These are phyloP conservation scores for Salix koriyanagi DNA, from an alignment of 345 rosid species.

Conservation along the genomic window DNA sequence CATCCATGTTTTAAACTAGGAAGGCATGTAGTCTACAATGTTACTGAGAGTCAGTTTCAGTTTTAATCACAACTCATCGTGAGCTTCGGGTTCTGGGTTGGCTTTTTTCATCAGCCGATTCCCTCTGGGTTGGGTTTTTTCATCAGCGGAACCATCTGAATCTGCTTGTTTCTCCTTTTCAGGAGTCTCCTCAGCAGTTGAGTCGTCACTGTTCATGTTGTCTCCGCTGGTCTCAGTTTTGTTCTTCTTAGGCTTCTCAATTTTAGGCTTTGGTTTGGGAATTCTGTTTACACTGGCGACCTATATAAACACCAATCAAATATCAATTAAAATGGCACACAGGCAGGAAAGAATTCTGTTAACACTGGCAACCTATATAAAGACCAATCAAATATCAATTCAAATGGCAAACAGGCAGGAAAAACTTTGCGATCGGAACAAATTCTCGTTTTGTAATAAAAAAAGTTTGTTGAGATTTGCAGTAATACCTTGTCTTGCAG, in stretches of 20 bases:
- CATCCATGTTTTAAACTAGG: conserved; percentile 1
- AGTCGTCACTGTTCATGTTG: conserved; percentile 22
- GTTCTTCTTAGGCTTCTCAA: conserved; percentile 62
- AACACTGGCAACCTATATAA: conserved; percentile 53
- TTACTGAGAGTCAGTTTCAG: neutral
- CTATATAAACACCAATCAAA: conserved; percentile 28
- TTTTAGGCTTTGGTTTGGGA: conserved; percentile 88
- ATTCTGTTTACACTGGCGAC: conserved; percentile 57
- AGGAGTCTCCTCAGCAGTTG: conserved; percentile 30
- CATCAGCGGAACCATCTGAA: conserved; percentile 20
- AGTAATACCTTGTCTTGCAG: conserved; percentile 77
- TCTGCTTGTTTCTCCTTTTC: conserved; percentile 28
- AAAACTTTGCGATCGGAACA: neutral
- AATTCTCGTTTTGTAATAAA: neutral
- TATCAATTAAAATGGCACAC: neutral
- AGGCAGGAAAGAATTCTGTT: conserved; percentile 40
- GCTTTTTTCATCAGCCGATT: conserved; percentile 18
- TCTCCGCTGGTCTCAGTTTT: conserved; percentile 45
- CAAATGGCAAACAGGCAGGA: neutral
- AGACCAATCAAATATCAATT: neutral
- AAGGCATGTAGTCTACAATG: neutral
- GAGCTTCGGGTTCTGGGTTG: conserved; percentile 32
- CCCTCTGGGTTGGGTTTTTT: conserved; percentile 11
- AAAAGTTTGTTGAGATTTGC: neutral
- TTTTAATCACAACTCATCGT: conserved; percentile 59